phyloP scores from a whole-genome alignment of 2,329 filamentous ascomycete species.

The Trichophyton verrucosum region DNA sequence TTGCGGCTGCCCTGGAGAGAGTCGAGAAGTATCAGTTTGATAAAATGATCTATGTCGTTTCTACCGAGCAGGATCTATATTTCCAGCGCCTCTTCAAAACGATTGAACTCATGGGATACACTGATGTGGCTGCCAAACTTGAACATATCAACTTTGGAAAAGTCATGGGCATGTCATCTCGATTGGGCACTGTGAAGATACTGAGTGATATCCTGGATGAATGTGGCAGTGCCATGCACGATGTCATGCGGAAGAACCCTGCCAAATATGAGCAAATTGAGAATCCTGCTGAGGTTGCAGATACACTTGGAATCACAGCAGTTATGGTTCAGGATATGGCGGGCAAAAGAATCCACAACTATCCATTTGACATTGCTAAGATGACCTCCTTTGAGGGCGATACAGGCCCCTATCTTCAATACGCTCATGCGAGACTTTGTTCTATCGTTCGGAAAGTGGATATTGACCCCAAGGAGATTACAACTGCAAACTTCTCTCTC shows the following conservation, averaged over 20 bases:
- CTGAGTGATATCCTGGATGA: constrained; percentile 54
- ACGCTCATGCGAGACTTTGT: constrained; percentile 61
- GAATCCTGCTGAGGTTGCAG: constrained; percentile 60
- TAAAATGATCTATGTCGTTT: constrained; percentile 70
- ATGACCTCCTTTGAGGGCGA: constrained; percentile 80
- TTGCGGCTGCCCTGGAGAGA: constrained; percentile 59
- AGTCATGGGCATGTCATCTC: constrained; percentile 58
- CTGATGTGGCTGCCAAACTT: constrained; percentile 54
- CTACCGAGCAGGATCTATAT: constrained; percentile 59
- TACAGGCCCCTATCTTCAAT: constrained; percentile 75
- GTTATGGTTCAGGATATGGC: constrained; percentile 93
- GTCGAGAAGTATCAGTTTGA: constrained; percentile 52
- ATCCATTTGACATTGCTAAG: constrained; percentile 64
- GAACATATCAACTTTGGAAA: constrained; percentile 67
- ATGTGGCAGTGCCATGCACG: constrained; percentile 77
- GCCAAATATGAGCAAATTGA: constrained; percentile 72
- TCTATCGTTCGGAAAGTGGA: constrained; percentile 48
- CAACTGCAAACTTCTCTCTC: constrained; percentile 52
- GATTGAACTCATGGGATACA: constrained; percentile 56
- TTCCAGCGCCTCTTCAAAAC: constrained; percentile 67
- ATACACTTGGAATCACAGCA: constrained; percentile 69
- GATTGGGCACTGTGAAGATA: constrained; percentile 57
- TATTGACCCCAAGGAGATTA: constrained; percentile 46
- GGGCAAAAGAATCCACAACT: constrained; percentile 59
- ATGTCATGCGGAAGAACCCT: constrained; percentile 73